Evolutionary conservation across 78 protist species (phyloP), one percentile per base, ranked within the genome.

Genomic region (Protostelium mycophagum): DNA sequence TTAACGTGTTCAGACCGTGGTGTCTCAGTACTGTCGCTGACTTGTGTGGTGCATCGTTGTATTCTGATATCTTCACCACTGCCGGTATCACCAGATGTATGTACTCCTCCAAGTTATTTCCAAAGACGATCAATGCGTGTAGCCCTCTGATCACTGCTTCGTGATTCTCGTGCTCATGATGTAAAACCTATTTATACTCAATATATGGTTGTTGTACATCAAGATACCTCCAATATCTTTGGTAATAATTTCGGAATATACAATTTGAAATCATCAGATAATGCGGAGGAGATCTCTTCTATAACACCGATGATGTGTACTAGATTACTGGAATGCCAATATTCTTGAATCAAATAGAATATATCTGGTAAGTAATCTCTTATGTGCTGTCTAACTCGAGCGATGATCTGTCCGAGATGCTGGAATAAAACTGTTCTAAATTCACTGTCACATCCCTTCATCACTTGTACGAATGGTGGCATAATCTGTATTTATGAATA

Each of bases 21-120:
- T 51, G 73, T 51, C 73, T 51, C 73, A 51, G 73, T 16, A 51
- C 73, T 25, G 31, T 85, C 35, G 86, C 86, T 36, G 86, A 85
- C 16, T 85, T 85, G 29, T 36, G 36, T 85, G 88, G 88, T 34
- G 88, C 89, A 86, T 93, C 95, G 0, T 90, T 90, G 73, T 93
- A 92, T 86, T 98, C 99, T 36, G 89, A 29, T 28, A 97, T 38
- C 38, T 90, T 1, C 29, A 97, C 91, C 38, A 98, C 87, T 10
- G 98, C 94, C n/a, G 99, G 99, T 9, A 98, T 91, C 34, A 98
- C 97, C 38, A 97, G 86, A 94, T 97, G 97, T 23, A 96, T 36
- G 86, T 93, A 96, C 83, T 96, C 99, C 37, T 97, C 99, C 28
- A 98, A 89, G 38, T 93, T 92, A 37, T 95, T 35, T 39, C 98